Base-by-base conservation (phyloP, 2,329 filamentous ascomycete genomes). In the Colletotrichum sidae region DNA sequence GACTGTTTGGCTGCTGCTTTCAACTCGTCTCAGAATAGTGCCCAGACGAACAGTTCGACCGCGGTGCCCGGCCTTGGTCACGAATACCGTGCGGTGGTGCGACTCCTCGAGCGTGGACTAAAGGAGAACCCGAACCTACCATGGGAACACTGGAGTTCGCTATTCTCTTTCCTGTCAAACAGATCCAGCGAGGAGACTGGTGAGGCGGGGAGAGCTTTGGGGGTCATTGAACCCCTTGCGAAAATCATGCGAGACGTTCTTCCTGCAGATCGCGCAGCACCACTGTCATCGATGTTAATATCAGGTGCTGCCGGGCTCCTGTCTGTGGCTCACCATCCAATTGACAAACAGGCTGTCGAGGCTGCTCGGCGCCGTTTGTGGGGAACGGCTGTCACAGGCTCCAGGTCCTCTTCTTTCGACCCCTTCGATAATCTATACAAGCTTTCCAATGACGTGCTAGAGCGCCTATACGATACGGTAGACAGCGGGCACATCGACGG, bases 161-260 rank as follows among this genome's bases (percentile, higher is more conserved):
- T 95, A 1, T 87, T 92, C 56, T 79, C 84, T 8, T 76, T 81
- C 1, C 78, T 92, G 8, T 79, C 86, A 3, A 77, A 82, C 8
- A 85, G 86, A 56, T 85, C 90, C 7, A 84, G 81, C 15, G 79
- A 83, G 11, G 88, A 93, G 68, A 86, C 86, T 56, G 92, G 92
- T 3, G 88, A 93, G 67, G 85, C 86, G 13, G 90, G 88, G 6
- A 83, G 90, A 45, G 86, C 89, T 6, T 81, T 92, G 54, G 85
- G 86, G 33, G 83, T 93, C 2, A 81, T 94, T 44, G 93, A 96
- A 67, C 91, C 90, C 1, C 72, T 96, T 4, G 87, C 92, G 0
- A 89, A 86, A 69, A 72, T 76, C 1, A 69, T 91, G 5, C 70
- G 81, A 42, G 81, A 83, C 59, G 77, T 69, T 67, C 69, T 74